Conservation (phyloP, 2,329 filamentous ascomycete genomes). For the Penicillium aurantiogriseum region DNA sequence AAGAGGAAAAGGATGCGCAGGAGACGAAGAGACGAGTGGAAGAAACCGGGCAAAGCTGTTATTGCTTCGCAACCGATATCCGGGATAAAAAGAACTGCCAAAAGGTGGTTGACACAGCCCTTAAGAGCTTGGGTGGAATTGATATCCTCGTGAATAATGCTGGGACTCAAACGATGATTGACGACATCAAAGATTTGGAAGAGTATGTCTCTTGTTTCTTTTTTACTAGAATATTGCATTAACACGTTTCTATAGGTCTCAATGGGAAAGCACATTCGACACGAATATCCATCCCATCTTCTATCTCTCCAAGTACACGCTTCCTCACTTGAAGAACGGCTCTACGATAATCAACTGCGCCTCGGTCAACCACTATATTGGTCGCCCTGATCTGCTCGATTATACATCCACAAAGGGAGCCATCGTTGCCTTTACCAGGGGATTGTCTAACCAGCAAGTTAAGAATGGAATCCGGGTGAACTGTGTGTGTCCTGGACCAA, state of each 20-base stretch:
- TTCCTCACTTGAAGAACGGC: conserved; percentile 72
- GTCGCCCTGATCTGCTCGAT: conserved; percentile 75
- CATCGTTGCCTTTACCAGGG: conserved; percentile 74
- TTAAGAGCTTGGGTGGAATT: conserved; percentile 64
- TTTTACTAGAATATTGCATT: not conserved
- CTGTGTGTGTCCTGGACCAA: conserved; percentile 71
- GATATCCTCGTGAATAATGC: conserved; percentile 69
- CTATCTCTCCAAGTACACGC: conserved; percentile 72
- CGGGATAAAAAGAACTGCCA: conserved; percentile 65
- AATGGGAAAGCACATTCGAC: conserved; percentile 76
- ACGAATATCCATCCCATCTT: conserved; percentile 81
- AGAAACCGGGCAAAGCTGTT: conserved; percentile 62
- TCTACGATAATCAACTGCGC: conserved; percentile 80
- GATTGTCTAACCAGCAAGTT: conserved; percentile 71
- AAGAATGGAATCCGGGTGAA: conserved; percentile 72
- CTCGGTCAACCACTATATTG: conserved; percentile 79
- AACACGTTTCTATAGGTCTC: conserved; percentile 52
- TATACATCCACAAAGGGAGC: conserved; percentile 76
- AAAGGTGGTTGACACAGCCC: conserved; percentile 64
- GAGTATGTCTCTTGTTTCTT: conserved; percentile 49
- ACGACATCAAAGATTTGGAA: conserved; percentile 67
- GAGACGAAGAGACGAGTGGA: conserved; percentile 72
- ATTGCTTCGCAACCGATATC: conserved; percentile 64
- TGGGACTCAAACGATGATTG: conserved; percentile 71
- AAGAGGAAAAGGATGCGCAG: conserved; percentile 73